A percentile compares a stretch with the other conserved stretches of the same genome.
Conservation (phyloP, 2,329 filamentous ascomycete species). For the Hymenoscyphus infarciens region DNA sequence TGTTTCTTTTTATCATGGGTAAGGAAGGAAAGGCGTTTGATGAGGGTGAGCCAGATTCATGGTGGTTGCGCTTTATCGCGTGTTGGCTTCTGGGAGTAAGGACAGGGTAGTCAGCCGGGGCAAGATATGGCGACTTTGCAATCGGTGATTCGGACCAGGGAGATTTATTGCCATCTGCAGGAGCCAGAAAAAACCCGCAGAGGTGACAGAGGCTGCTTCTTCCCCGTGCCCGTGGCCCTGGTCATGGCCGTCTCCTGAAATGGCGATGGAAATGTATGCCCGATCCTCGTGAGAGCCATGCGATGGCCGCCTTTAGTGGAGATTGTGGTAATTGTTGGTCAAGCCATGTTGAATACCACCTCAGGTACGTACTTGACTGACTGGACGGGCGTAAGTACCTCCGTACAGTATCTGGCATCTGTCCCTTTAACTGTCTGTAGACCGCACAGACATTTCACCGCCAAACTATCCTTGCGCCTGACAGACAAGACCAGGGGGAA, state of each 20-base stretch:
- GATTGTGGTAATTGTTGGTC: not conserved
- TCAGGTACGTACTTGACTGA: not conserved
- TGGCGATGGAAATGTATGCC: not conserved
- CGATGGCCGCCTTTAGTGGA: not conserved
- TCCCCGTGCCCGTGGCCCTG: not conserved
- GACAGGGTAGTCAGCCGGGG: conserved; percentile 5
- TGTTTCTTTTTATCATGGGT: not conserved
- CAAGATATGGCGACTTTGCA: conserved; percentile 13
- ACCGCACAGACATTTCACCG: too few relatives aligned
- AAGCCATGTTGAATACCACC: not conserved
- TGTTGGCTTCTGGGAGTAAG: not conserved
- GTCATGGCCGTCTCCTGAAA: not conserved
- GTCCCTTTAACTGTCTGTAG: too few relatives aligned
- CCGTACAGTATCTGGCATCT: not conserved
- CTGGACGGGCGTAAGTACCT: not conserved
- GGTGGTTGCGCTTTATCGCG: not conserved
- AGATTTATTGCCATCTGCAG: not conserved
- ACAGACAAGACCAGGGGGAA: too few relatives aligned
- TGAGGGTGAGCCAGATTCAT: not conserved
- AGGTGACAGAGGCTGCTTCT: conserved; percentile 1
- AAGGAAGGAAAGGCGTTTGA: not conserved
- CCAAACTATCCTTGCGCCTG: too few relatives aligned
- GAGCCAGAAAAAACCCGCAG: not conserved
- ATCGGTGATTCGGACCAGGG: conserved; percentile 14
- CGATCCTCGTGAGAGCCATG: not conserved